Conservation (phyloP, 305 asterid genomes). For the Fraxinus platypoda region DNA sequence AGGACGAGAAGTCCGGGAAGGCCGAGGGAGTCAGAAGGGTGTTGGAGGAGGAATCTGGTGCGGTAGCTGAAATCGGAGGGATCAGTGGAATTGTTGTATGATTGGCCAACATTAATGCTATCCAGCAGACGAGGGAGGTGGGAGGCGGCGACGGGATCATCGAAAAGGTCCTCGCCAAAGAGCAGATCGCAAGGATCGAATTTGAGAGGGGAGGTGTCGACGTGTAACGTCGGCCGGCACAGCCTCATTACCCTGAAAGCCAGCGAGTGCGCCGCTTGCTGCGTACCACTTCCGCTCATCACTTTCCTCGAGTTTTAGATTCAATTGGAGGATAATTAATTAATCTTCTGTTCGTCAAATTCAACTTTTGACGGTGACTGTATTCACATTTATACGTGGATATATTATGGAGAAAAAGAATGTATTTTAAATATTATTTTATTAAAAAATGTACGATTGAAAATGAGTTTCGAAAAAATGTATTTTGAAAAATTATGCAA, state of each 20-base stretch:
- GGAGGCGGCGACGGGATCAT: slow-evolving; percentile 68
- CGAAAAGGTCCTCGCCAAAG: slow-evolving; percentile 75
- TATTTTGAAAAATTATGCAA: too few relatives aligned
- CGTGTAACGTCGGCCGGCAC: slow-evolving; percentile 87
- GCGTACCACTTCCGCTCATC: slow-evolving; percentile 57
- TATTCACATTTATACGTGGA: too few relatives aligned
- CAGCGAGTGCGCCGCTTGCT: slow-evolving; percentile 73
- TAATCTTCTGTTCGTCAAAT: too few relatives aligned
- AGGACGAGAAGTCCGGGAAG: slow-evolving; percentile 89
- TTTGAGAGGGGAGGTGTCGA: slow-evolving; percentile 65
- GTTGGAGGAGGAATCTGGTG: slow-evolving; percentile 69
- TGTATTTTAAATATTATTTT: too few relatives aligned
- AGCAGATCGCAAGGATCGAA: slow-evolving; percentile 86
- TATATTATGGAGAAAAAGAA: too few relatives aligned
- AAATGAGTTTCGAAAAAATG: too few relatives aligned
- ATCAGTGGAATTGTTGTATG: slow-evolving; percentile 30
- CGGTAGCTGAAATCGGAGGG: slow-evolving; percentile 82
- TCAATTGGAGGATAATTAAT: not conserved
- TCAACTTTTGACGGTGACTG: too few relatives aligned
- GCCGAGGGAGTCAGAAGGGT: slow-evolving; percentile 81
- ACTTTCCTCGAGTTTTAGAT: not conserved
- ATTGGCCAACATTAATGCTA: slow-evolving; percentile 30
- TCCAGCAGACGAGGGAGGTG: slow-evolving; percentile 63
- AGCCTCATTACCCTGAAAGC: slow-evolving; percentile 97
- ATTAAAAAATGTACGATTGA: too few relatives aligned